Percentiles rank a stretch among this genome's conserved stretches.
Evolutionary conservation across 2,329 filamentous ascomycete species (phyloP).

Genomic region (Nemania abortiva): DNA sequence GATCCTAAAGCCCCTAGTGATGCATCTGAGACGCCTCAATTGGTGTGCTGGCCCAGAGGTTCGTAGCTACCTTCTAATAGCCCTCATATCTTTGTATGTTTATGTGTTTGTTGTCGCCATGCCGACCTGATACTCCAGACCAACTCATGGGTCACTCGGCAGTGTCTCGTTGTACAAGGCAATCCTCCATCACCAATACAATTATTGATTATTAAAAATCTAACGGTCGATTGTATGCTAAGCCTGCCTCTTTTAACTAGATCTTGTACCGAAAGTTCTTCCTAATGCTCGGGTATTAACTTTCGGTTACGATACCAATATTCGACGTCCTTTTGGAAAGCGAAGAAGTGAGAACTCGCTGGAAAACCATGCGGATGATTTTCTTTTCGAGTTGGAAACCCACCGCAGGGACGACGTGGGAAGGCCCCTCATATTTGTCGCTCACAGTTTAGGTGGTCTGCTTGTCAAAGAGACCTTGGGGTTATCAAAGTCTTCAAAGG

Average conservation of each 20-base stretch:
- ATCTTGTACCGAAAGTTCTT: conserved; percentile 27
- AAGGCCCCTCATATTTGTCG: conserved; percentile 34
- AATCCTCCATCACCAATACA: too few species aligned
- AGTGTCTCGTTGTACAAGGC: too few species aligned
- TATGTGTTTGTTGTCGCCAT: background rate
- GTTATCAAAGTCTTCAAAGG: conserved; percentile 16
- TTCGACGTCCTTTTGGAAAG: conserved; percentile 20
- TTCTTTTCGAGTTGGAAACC: conserved; percentile 23
- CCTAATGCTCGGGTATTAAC: conserved; percentile 27
- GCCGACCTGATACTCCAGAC: background rate
- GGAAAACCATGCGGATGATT: conserved; percentile 25
- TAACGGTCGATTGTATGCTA: background rate
- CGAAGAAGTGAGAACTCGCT: conserved; percentile 26
- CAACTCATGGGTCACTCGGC: background rate
- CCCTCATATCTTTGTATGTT: background rate
- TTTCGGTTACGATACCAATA: conserved; percentile 36
- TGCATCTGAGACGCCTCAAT: background rate
- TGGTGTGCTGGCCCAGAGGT: conserved; percentile 32
- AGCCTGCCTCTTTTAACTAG: conserved; percentile 3
- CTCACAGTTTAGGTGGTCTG: conserved; percentile 31
- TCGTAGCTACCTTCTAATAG: background rate
- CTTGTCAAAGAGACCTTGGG: conserved; percentile 33
- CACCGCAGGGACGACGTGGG: background rate
- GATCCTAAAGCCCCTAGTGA: background rate
- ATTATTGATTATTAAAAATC: background rate